These are phyloP conservation scores for Beauveria sp. DNA, from an alignment of 2,329 filamentous ascomycete species.

Conservation along the genomic window DNA sequence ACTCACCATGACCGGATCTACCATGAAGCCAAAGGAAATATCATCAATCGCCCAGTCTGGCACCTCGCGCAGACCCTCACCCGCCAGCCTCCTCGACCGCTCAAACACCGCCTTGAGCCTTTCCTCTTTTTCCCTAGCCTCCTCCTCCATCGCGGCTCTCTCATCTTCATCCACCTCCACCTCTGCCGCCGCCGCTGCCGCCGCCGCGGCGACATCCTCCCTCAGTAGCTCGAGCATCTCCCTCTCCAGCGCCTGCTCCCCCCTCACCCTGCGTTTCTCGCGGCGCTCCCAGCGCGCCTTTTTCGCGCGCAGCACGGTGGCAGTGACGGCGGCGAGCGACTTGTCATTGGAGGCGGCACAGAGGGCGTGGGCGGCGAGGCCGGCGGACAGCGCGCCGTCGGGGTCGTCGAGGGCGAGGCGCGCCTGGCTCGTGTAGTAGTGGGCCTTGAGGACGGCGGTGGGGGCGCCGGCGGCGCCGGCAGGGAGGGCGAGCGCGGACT, in stretches of 20 bases:
- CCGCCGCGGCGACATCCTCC: conserved; percentile 30
- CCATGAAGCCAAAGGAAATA: conserved; percentile 66
- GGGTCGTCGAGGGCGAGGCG: conserved; percentile 59
- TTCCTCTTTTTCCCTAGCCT: conserved; percentile 39
- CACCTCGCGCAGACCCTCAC: conserved; percentile 47
- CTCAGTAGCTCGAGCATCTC: conserved; percentile 49
- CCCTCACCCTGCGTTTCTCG: conserved; percentile 54
- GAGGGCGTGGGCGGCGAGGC: conserved; percentile 63
- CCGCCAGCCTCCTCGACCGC: conserved; percentile 31
- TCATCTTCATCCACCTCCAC: conserved; percentile 33
- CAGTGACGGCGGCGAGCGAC: conserved; percentile 63
- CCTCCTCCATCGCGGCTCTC: conserved; percentile 36
- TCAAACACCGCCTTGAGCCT: conserved; percentile 44
- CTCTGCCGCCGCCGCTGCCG: conserved; percentile 17
- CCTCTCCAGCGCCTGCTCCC: conserved; percentile 49
- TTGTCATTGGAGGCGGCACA: conserved; percentile 57
- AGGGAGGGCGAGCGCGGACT: conserved; percentile 62
- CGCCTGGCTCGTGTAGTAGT: conserved; percentile 77
- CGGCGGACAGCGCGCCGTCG: conserved; percentile 64
- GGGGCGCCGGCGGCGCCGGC: conserved; percentile 29
- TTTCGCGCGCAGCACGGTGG: conserved; percentile 70
- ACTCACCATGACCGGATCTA: conserved; percentile 51
- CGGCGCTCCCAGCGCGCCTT: conserved; percentile 75
- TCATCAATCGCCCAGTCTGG: conserved; percentile 73
- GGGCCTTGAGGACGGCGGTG: conserved; percentile 64